Evolutionary conservation across 208 protist species (phyloP), one percentile per base, ranked within the genome.

Genomic region (Crithidia fasciculata): DNA sequence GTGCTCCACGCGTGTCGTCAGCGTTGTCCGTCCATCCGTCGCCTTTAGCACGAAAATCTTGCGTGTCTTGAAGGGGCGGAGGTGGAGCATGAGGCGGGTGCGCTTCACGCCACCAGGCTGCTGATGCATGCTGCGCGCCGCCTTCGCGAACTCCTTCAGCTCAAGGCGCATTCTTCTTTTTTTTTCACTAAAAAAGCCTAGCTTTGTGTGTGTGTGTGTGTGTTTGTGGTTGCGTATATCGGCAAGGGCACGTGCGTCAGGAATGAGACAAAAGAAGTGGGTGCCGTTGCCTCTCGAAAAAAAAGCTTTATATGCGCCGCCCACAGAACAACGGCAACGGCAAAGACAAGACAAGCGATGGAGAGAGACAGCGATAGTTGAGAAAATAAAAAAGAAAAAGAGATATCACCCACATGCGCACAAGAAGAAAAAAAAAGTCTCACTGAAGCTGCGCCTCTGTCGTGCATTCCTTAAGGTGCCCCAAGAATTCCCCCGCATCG

Each of bases 21-120:
- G 49, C 2, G 88, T 93, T 18, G 84, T 82, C 8, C 78, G 65
- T 54, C 87, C 88, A 58, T 95, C 87, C 0, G 91, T 95, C 6
- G 78, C 76, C 59, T 93, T 93, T 8, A 95, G 53, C 13, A 93
- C 66, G 69, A 95, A 87, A 0, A 70, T 75, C 44, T 83, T 73
- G 19, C 78, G 41, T n/a, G 69, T 62, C 37, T 87, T 41, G 56
- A 75, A 63, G 2, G 91, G 88, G 0, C 88, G 88, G 19, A 93
- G 59, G 15, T 81, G 81, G 15, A 95, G 64, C 83, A 92, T 86
- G 36, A 95, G 62, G 8, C 86, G 82, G 10, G 87, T 91, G 60
- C 83, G 84, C 67, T 86, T 88, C 28, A 92, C 70, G 8, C 88
- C 85, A 49, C 84, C 85, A 8, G 71, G 80, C 52, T 76, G 85